Evolutionary conservation across 352 stramenopile genomes (phyloP).

Genomic region (Pythium utonaiense): DNA sequence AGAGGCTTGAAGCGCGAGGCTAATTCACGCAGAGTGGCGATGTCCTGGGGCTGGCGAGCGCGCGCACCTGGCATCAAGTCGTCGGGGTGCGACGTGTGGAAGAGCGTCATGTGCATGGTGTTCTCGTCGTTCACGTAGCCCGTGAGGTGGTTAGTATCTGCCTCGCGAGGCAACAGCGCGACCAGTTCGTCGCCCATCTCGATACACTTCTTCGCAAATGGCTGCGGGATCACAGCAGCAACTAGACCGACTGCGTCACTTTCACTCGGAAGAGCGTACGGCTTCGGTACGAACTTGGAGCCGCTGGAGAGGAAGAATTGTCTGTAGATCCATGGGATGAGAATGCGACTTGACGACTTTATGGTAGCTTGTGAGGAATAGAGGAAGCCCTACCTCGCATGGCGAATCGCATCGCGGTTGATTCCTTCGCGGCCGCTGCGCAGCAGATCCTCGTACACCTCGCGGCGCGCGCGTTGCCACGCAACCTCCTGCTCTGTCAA

Average conservation of each 20-base stretch:
- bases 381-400: conserved; percentile 17
- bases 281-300: conserved; percentile 38
- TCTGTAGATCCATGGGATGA: background rate
- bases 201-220: conserved; percentile 37
- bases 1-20: conserved; percentile 40
- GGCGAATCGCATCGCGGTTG: conserved; percentile 20
- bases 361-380: too few species aligned
- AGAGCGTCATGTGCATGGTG: conserved; percentile 78
- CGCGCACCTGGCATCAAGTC: conserved; percentile 44
- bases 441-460: conserved; percentile 16
- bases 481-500: conserved; percentile 11
- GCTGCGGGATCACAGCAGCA: conserved; percentile 35
- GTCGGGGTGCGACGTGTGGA: conserved; percentile 71
- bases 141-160: conserved; percentile 28
- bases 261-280: conserved; percentile 41
- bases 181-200: conserved; percentile 41
- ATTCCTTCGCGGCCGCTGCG: conserved; percentile 10
- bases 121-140: conserved; percentile 61
- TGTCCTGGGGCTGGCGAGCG: conserved; percentile 33
- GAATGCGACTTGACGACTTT: background rate
- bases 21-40: conserved; percentile 40
- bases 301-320: conserved; percentile 24
- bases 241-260: conserved; percentile 49
- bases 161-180: conserved; percentile 35
- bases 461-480: conserved; percentile 18